These are phyloP conservation scores for Candida michaelii DNA, from an alignment of 805 yeast species.

Conservation along the genomic window DNA sequence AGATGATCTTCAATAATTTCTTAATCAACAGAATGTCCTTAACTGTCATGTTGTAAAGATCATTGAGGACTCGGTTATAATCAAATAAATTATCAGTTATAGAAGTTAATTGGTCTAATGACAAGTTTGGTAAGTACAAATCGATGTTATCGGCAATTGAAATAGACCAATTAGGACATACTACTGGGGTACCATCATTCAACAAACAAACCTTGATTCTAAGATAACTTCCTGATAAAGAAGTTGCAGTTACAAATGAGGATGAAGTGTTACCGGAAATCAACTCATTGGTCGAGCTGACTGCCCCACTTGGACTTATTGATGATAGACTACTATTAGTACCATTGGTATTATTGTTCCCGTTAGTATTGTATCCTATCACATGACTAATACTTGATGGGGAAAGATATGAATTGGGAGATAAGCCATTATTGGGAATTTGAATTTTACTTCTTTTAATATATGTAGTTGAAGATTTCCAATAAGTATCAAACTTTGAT, in stretches of 20 bases:
- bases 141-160: constrained; percentile 50
- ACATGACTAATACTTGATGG: constrained; percentile 27
- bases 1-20: constrained; percentile 45
- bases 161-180: constrained; percentile 67
- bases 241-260: constrained; percentile 87
- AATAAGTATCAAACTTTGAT: constrained; percentile 90
- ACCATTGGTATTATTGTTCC: constrained; percentile 3
- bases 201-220: constrained; percentile 68
- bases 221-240: constrained; percentile 78
- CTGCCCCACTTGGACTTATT: constrained; percentile 9
- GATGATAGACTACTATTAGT: neutral
- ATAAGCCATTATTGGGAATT: constrained; percentile 23
- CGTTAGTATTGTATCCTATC: constrained; percentile 10
- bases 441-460: constrained; percentile 23
- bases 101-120: constrained; percentile 43
- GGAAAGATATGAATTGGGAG: constrained; percentile 42
- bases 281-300: constrained; percentile 19
- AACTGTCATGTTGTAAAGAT: constrained; percentile 36
- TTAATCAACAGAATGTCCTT: constrained; percentile 42
- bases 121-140: constrained; percentile 61
- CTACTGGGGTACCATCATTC: constrained; percentile 83
- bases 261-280: constrained; percentile 16
- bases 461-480: constrained; percentile 82
- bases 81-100: constrained; percentile 41
- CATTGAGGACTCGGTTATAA: constrained; percentile 38